These are phyloP conservation scores for Trichoderma atroviride DNA, from an alignment of 2,329 filamentous ascomycete species.

Conservation along the genomic window DNA sequence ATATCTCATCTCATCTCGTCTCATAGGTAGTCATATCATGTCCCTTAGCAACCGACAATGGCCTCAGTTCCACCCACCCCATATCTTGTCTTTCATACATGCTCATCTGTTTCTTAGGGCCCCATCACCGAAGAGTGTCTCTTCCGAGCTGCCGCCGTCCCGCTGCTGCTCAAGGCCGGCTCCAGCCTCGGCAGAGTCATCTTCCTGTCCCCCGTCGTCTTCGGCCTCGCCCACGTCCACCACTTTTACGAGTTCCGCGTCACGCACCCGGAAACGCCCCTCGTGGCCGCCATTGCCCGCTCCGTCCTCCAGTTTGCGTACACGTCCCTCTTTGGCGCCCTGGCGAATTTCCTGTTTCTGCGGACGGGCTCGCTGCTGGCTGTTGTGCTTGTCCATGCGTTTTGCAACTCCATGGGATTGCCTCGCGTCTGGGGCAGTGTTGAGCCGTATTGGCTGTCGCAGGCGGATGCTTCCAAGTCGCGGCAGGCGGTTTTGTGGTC, in stretches of 20 bases:
- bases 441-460: constrained; percentile 51
- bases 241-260: constrained; percentile 94
- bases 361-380: constrained; percentile 80
- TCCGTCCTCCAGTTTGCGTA: constrained; percentile 85
- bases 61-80: not conserved
- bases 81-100: not conserved
- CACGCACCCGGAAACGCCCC: constrained; percentile 71
- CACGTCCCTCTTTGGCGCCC: constrained; percentile 91
- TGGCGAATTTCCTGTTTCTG: constrained; percentile 85
- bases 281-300: constrained; percentile 65
- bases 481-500: constrained; percentile 60
- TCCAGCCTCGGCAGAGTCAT: constrained; percentile 63
- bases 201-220: constrained; percentile 83
- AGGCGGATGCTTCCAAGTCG: constrained; percentile 32
- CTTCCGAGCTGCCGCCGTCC: constrained; percentile 85
- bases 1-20: not conserved
- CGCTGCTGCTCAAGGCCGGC: constrained; percentile 75
- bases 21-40: not conserved
- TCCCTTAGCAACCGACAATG: not conserved
- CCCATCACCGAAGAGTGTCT: constrained; percentile 91
- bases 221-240: constrained; percentile 90
- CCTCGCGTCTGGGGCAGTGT: constrained; percentile 84
- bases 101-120: constrained; percentile 55
- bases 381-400: constrained; percentile 75
- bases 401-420: constrained; percentile 92